A percentile compares a stretch with the other conserved stretches of the same genome.
Evolutionary conservation across 768 basidiomycete genomes (phyloP).

Genomic region (Pleurotus tuber-regium): DNA sequence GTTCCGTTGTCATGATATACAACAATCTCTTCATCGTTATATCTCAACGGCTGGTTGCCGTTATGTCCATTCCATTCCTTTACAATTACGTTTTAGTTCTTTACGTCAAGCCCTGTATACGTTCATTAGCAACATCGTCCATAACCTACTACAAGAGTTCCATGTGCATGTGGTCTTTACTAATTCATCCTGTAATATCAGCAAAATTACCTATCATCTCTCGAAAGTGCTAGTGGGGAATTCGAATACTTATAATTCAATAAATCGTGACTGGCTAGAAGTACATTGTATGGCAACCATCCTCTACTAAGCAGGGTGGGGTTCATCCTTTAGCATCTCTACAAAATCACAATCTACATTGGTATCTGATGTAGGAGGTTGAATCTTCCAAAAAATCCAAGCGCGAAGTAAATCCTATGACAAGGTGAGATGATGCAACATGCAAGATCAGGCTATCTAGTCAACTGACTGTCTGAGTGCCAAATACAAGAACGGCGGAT

Average conservation of each 20-base stretch:
- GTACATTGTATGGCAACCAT: not conserved
- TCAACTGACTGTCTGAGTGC: not conserved
- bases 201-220: too few relatives aligned
- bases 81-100: not conserved
- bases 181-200: too few relatives aligned
- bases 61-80: slow-evolving; percentile 3
- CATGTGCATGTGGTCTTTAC: not conserved
- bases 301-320: not conserved
- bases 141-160: slow-evolving; percentile 16
- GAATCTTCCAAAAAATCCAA: not conserved
- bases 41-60: slow-evolving; percentile 4
- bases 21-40: slow-evolving; percentile 1
- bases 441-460: not conserved
- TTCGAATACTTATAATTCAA: not conserved
- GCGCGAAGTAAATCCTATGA: slow-evolving; percentile 1
- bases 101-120: slow-evolving; percentile 16
- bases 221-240: too few relatives aligned
- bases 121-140: slow-evolving; percentile 15
- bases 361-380: not conserved
- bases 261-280: too few relatives aligned
- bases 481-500: slow-evolving; percentile 1
- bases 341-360: not conserved
- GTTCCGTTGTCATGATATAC: not conserved
- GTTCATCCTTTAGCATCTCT: not conserved
- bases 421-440: not conserved